Evolutionary conservation across 768 basidiomycete species (phyloP).

Genomic region (Phanerochaete sordida): DNA sequence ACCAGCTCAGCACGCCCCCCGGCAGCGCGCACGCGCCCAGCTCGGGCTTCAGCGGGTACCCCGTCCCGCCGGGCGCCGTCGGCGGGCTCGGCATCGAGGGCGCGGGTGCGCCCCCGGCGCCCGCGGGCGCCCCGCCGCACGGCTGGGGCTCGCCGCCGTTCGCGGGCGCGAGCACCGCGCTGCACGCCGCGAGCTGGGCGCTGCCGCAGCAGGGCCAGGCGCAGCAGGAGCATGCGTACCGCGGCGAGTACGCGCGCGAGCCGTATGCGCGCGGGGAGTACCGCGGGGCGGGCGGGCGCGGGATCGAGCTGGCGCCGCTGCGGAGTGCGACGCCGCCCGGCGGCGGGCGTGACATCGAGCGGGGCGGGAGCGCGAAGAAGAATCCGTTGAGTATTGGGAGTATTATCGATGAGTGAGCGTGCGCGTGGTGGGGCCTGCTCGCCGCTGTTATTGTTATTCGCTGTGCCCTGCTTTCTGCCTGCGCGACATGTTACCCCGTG

Average conservation of each 20-base stretch:
- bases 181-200: neutral
- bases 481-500: too few species aligned
- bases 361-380: conserved; percentile 21
- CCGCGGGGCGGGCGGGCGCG: neutral
- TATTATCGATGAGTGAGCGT: conserved; percentile 23
- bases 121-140: neutral
- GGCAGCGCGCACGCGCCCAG: conserved; percentile 14
- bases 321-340: conserved; percentile 16
- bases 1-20: conserved; percentile 25
- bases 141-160: neutral
- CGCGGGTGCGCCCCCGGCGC: conserved; percentile 1
- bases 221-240: conserved; percentile 18
- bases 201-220: neutral
- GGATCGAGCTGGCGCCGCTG: conserved; percentile 59
- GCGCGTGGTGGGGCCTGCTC: too few species aligned
- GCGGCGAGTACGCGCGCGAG: conserved; percentile 20
- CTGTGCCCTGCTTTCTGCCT: neutral
- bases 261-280: neutral
- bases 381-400: conserved; percentile 30
- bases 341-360: conserved; percentile 1
- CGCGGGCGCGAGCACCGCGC: neutral
- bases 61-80: conserved; percentile 14
- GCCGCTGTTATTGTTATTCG: neutral
- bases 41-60: conserved; percentile 23
- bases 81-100: conserved; percentile 7